These are phyloP conservation scores for Thermomucor indicae-seudaticae DNA, from an alignment of 371 early-diverging fungal genomes.

Conservation along the genomic window DNA sequence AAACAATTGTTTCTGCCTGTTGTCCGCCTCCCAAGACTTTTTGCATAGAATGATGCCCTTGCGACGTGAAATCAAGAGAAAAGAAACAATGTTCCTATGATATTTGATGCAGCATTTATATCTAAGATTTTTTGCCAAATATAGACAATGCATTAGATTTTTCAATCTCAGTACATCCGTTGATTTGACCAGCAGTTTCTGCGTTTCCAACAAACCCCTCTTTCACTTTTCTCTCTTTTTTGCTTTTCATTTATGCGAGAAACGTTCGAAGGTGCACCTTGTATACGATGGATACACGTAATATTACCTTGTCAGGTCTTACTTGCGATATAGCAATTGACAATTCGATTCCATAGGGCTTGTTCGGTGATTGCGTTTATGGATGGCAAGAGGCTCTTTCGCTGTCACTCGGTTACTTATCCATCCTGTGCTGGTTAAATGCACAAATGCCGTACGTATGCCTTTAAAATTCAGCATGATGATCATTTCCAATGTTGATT, in stretches of 20 bases:
- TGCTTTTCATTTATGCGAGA: background rate
- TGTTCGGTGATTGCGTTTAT: slow-evolving; percentile 58
- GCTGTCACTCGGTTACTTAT: slow-evolving; percentile 55
- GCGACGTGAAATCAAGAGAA: too few relatives aligned
- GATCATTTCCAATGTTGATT: background rate
- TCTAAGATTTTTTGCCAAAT: too few relatives aligned
- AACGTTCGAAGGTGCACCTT: slow-evolving; percentile 8
- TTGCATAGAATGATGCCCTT: too few relatives aligned
- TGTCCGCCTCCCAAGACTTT: too few relatives aligned
- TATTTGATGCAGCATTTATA: too few relatives aligned
- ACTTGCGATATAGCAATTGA: background rate
- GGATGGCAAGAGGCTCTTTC: slow-evolving; percentile 40
- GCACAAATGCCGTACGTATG: slow-evolving; percentile 74
- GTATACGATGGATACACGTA: slow-evolving; percentile 38
- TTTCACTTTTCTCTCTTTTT: background rate
- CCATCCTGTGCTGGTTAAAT: slow-evolving; percentile 72
- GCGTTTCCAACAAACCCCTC: too few relatives aligned
- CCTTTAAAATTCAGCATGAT: background rate
- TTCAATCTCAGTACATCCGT: too few relatives aligned
- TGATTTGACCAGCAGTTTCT: too few relatives aligned
- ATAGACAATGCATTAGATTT: too few relatives aligned
- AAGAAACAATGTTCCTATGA: too few relatives aligned
- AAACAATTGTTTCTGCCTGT: too few relatives aligned
- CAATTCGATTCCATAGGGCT: slow-evolving; percentile 9
- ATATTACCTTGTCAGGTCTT: background rate